These are phyloP conservation scores for Elymus sibiricus DNA, from an alignment of 176 grass and related monocot genomes.

Conservation along the genomic window DNA sequence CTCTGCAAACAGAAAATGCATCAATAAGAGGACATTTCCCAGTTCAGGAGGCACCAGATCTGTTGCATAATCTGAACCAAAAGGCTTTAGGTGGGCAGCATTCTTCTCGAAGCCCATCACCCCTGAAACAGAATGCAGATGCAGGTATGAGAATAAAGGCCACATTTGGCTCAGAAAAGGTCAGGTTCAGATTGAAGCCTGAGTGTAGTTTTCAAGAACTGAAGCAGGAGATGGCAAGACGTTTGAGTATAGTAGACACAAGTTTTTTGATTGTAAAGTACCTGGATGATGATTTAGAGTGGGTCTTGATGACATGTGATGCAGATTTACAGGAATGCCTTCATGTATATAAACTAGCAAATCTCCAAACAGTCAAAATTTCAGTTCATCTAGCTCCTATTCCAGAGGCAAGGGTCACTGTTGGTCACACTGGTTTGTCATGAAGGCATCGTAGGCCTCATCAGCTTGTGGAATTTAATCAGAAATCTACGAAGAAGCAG, in stretches of 20 bases:
- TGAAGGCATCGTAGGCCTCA: slow-evolving; percentile 26
- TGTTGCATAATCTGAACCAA: slow-evolving; percentile 27
- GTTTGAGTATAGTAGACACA: slow-evolving; percentile 56
- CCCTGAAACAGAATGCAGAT: slow-evolving; percentile 32
- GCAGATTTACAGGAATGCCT: slow-evolving; percentile 91
- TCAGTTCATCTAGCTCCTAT: slow-evolving; percentile 48
- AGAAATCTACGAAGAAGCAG: slow-evolving; percentile 13
- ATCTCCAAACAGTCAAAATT: slow-evolving; percentile 79
- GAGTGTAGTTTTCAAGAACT: slow-evolving; percentile 62
- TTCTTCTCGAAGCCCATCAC: slow-evolving; percentile 32
- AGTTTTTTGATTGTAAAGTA: slow-evolving; percentile 72
- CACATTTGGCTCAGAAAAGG: slow-evolving; percentile 70
- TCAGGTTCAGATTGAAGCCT: slow-evolving; percentile 72
- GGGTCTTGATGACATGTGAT: slow-evolving; percentile 93
- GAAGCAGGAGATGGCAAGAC: slow-evolving; percentile 71
- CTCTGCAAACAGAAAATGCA: slow-evolving; percentile 42
- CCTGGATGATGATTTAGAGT: slow-evolving; percentile 92
- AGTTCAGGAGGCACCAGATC: slow-evolving; percentile 33
- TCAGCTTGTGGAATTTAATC: slow-evolving; percentile 11
- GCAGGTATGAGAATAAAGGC: slow-evolving; percentile 75
- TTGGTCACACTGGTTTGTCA: slow-evolving; percentile 36
- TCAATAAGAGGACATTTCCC: slow-evolving; percentile 37
- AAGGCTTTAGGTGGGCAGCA: slow-evolving; percentile 27
- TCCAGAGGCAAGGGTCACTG: slow-evolving; percentile 24
- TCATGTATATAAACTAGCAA: slow-evolving; percentile 73